Evolutionary conservation across 1,284 basidiomycete genomes (phyloP).

Genomic region (Pseudozyma tsukubaensis): DNA sequence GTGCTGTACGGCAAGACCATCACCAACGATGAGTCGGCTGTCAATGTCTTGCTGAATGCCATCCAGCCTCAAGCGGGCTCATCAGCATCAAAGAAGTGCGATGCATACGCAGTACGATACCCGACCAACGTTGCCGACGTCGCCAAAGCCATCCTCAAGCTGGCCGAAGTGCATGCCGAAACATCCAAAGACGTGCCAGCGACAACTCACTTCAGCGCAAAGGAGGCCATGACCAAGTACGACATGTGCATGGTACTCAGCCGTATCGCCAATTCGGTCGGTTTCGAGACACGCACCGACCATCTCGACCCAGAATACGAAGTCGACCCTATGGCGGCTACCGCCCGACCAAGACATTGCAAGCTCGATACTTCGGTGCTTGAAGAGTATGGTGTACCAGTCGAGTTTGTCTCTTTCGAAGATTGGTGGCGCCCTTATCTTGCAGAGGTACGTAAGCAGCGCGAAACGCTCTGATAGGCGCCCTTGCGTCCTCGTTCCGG

Average conservation of each 20-base stretch:
- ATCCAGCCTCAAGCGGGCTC: conserved; percentile 40
- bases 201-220: conserved; percentile 71
- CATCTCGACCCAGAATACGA: conserved; percentile 64
- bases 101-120: conserved; percentile 71
- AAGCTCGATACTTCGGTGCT: conserved; percentile 58
- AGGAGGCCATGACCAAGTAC: conserved; percentile 71
- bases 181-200: conserved; percentile 35
- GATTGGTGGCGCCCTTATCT: conserved; percentile 63
- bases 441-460: conserved; percentile 38
- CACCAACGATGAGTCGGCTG: conserved; percentile 62
- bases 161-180: conserved; percentile 52
- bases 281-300: conserved; percentile 43
- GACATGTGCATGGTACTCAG: conserved; percentile 69
- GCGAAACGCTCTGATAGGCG: background rate
- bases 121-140: conserved; percentile 72
- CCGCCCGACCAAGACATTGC: conserved; percentile 62
- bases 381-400: conserved; percentile 53
- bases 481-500: too few species aligned
- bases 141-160: conserved; percentile 69
- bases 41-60: conserved; percentile 61
- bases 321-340: conserved; percentile 60
- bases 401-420: conserved; percentile 57
- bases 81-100: conserved; percentile 38
- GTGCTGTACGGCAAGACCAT: conserved; percentile 61
- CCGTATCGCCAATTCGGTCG: conserved; percentile 56